Base-by-base conservation (phyloP, 352 stramenopile species). In the Phytophthora pluvialis region DNA sequence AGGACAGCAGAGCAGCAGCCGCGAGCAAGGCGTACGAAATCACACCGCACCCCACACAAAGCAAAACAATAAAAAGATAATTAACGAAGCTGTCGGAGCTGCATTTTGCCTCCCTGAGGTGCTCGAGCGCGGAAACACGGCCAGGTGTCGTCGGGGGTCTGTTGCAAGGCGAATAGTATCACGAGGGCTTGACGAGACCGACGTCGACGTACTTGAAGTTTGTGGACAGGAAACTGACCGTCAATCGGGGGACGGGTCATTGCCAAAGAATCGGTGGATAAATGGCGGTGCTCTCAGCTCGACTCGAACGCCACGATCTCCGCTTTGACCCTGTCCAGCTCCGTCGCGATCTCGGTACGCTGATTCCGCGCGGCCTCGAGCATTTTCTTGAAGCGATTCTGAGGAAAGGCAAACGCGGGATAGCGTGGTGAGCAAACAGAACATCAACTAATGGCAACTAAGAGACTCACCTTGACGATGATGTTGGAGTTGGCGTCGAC, bases 381-480 rank as follows among this genome's bases (percentile, higher is more conserved):
- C 80, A 92, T 86, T 78, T 89, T 81, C 60, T 91, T 91, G 70
- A 92, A 89, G 7, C 81, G 81, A 64, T 90, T 90, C 83, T 93
- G 59, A 59, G n/a, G 4, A 39, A 54, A 35, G 12, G 25, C 7
- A 43, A 40, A 52, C 7, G 11, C 13, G 43, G 16, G 29, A 59
- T 44, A 53, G 25, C 4, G n/a, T 44, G 21, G 15, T 52, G 13
- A 62, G 35, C 44, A 55, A 46, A 18, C 18, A 16, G 18, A 13
- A 15, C 18, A 33, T 28, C 18, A 51, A 52, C 25, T 3, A 10
- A 44, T 25, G n/a, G 15, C 11, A 50, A 10, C 28, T 51, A 25
- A 40, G 3, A 11, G 16, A 55, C 69, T 18, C 31, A 92, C 83
- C 85, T 91, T 94, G 62, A 94, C 85, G 55, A 94, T 75, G 42